A percentile compares a stretch with the other conserved stretches of the same genome.
phyloP scores from a whole-genome alignment of 83 land plant species.

The Picea abies region DNA sequence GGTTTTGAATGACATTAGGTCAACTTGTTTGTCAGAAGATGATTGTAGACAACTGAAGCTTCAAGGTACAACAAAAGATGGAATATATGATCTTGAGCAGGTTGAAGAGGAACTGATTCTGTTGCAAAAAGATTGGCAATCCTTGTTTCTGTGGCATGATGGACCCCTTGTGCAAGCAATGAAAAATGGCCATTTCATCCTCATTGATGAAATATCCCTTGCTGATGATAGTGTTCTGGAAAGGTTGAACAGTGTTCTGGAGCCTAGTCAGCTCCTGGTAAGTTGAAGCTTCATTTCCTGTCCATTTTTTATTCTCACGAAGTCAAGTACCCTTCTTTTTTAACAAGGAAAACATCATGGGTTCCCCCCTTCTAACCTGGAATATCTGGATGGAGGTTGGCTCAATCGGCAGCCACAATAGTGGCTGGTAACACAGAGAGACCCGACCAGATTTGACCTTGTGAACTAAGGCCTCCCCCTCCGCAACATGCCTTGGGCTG shows the following conservation, averaged over 20 bases:
- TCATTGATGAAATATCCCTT: constrained; percentile 95
- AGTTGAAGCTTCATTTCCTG: constrained; percentile 5
- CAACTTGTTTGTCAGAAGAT: constrained; percentile 18
- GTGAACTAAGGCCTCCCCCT: no score
- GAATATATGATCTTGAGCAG: constrained; percentile 38
- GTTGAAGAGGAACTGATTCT: constrained; percentile 36
- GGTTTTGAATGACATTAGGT: constrained; percentile 28
- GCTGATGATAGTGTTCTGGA: constrained; percentile 99
- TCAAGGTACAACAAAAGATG: constrained; percentile 29
- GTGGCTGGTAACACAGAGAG: no score
- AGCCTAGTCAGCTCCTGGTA: constrained; percentile 91
- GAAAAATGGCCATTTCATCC: constrained; percentile 85
- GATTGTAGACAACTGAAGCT: constrained; percentile 4
- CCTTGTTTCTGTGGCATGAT: constrained; percentile 95
- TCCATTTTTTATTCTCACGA: no score
- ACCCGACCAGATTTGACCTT: no score
- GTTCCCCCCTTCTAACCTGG: no score
- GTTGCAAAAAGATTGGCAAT: constrained; percentile 74
- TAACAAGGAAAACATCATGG: no score
- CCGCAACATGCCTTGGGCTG: no score
- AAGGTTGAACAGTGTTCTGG: constrained; percentile 94
- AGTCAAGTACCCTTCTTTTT: no score
- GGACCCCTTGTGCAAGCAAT: constrained; percentile 99
- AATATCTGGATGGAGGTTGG: no score
- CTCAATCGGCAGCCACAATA: no score